Conservation (phyloP, 2,329 filamentous ascomycete genomes). For the Ophiocordyceps camponoti-leonardi region DNA sequence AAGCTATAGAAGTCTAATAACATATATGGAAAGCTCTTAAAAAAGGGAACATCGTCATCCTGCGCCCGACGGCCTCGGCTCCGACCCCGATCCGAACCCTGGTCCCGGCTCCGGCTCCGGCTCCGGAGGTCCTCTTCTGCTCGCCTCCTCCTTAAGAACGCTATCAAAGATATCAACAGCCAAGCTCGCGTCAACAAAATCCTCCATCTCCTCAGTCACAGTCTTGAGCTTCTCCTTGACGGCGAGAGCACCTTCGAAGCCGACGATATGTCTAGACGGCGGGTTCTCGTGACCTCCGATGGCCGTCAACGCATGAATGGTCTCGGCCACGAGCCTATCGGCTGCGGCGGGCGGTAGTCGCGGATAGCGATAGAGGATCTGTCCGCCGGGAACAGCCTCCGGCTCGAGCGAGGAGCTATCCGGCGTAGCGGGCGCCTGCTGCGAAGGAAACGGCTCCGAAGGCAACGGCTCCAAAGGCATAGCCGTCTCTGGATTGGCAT, state of each 20-base stretch:
- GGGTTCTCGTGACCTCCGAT: conserved; percentile 95
- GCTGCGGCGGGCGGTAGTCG: conserved; percentile 50
- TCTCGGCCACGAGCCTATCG: conserved; percentile 67
- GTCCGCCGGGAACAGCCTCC: conserved; percentile 17
- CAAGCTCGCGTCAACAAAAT: conserved; percentile 81
- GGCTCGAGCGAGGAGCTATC: conserved; percentile 15
- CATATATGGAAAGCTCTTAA: not conserved
- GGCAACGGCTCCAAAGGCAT: conserved; percentile 16
- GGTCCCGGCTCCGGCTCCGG: no score
- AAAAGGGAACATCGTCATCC: not conserved
- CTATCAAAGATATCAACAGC: conserved; percentile 61
- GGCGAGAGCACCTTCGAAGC: conserved; percentile 67
- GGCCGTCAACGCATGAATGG: conserved; percentile 75
- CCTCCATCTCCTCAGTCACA: conserved; percentile 87
- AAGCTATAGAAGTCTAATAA: not conserved
- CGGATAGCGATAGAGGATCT: conserved; percentile 52
- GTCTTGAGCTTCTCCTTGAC: conserved; percentile 96
- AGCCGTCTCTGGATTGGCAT: conserved; percentile 52
- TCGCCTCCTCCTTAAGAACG: conserved; percentile 33
- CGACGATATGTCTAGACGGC: conserved; percentile 84
- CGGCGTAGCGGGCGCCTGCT: conserved; percentile 13
- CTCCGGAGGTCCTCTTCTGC: not conserved
- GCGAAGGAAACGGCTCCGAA: conserved; percentile 6
- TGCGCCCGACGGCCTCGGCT: not conserved
- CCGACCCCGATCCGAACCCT: not conserved